These are phyloP conservation scores for Dactylonectria estremocensis DNA, from an alignment of 2,329 filamentous ascomycete species.

Conservation along the genomic window DNA sequence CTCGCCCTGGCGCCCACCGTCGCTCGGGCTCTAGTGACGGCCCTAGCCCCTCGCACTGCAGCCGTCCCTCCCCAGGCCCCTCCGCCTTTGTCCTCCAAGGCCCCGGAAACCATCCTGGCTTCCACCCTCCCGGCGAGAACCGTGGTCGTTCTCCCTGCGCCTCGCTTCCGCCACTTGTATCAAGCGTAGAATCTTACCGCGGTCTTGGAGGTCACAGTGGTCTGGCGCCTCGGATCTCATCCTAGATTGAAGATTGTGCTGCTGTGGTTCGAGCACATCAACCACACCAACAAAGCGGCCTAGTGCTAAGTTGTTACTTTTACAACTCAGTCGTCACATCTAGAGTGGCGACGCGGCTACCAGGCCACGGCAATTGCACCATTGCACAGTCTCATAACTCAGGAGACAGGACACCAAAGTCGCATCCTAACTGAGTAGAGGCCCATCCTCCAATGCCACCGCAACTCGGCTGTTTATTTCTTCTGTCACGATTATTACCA, in stretches of 20 bases:
- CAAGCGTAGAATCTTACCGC: not conserved
- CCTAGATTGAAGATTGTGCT: not conserved
- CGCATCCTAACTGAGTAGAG: not conserved
- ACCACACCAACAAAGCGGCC: not conserved
- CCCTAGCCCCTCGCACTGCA: constrained; percentile 20
- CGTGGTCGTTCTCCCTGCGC: constrained; percentile 14
- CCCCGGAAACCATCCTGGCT: constrained; percentile 23
- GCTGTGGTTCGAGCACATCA: not conserved
- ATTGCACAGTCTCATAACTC: not conserved
- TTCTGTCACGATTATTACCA: not conserved
- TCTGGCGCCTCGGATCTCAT: not conserved
- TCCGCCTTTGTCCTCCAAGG: constrained; percentile 21
- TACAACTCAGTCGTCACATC: too few species aligned
- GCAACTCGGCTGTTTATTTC: not conserved
- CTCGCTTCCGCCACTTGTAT: constrained; percentile 11
- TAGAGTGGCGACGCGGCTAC: not conserved
- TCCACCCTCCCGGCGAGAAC: constrained; percentile 20
- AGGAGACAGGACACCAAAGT: not conserved
- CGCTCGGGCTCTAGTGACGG: constrained; percentile 18
- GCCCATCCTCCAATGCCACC: too few species aligned
- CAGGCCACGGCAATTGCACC: not conserved
- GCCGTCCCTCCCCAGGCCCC: constrained; percentile 16
- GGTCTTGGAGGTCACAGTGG: too few species aligned
- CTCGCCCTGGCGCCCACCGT: constrained; percentile 34
- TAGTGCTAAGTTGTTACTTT: not conserved